Conservation (phyloP, 2,329 filamentous ascomycete species). For the Aspergillus versicolor region DNA sequence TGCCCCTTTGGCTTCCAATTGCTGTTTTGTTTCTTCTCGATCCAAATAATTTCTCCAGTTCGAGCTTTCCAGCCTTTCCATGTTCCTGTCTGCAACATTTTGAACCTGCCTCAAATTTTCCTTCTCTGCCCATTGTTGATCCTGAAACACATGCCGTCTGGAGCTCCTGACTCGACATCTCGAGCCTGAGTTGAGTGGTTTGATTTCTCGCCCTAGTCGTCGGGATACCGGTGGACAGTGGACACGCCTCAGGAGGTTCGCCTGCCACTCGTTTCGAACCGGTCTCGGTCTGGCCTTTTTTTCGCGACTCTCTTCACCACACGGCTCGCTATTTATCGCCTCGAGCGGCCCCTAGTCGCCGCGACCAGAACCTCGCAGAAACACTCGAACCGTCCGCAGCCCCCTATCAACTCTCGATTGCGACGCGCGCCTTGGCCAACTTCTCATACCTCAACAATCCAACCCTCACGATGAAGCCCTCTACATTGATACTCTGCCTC, state of each 20-base stretch:
- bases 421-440: neutral
- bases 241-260: slow-evolving; percentile 3
- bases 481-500: slow-evolving; percentile 18
- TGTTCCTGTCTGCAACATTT: neutral
- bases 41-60: neutral
- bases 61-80: neutral
- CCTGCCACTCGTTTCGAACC: slow-evolving; percentile 2
- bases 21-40: slow-evolving; percentile 10
- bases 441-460: neutral
- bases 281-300: neutral
- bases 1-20: slow-evolving; percentile 1
- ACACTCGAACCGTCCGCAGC: neutral
- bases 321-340: neutral
- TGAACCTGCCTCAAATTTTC: neutral
- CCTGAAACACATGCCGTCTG: neutral
- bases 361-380: neutral
- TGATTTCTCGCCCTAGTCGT: neutral
- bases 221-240: neutral
- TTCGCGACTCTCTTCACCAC: neutral
- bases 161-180: neutral
- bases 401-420: neutral
- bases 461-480: slow-evolving; percentile 19
- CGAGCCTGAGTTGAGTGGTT: neutral
- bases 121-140: neutral
- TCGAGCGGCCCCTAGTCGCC: neutral